Evolutionary conservation across 2,329 filamentous ascomycete species (phyloP).

Genomic region (Arthrocladium fulminans): DNA sequence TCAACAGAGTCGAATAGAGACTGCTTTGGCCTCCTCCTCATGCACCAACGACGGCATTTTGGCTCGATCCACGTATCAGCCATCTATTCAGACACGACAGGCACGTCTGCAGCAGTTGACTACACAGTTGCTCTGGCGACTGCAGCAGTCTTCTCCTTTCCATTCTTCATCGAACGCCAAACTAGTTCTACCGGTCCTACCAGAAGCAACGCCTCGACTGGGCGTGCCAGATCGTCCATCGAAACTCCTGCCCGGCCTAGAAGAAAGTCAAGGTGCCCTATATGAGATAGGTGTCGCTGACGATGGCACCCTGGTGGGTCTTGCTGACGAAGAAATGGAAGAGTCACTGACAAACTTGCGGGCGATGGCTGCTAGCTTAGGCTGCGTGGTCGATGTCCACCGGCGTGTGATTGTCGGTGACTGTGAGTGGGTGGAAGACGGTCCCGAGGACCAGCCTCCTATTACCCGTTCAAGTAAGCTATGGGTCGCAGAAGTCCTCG

Average conservation of each 20-base stretch:
- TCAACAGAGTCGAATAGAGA: slow-evolving; percentile 25
- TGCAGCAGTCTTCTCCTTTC: slow-evolving; percentile 90
- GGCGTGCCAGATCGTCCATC: slow-evolving; percentile 45
- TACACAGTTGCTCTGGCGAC: slow-evolving; percentile 85
- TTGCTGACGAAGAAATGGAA: slow-evolving; percentile 83
- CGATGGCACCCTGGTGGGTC: slow-evolving; percentile 79
- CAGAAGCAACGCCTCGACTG: slow-evolving; percentile 54
- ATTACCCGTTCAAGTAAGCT: slow-evolving; percentile 47
- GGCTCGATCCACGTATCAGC: slow-evolving; percentile 32
- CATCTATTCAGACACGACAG: slow-evolving; percentile 64
- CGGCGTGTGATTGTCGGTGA: slow-evolving; percentile 77
- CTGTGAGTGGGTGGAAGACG: slow-evolving; percentile 51
- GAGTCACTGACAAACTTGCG: slow-evolving; percentile 79
- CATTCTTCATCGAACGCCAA: slow-evolving; percentile 72
- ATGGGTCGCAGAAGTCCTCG: slow-evolving; percentile 81
- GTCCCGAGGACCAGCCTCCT: slow-evolving; percentile 18
- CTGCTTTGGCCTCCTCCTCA: slow-evolving; percentile 19
- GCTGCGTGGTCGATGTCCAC: slow-evolving; percentile 73
- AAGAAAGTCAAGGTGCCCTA: slow-evolving; percentile 84
- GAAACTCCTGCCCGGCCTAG: slow-evolving; percentile 61
- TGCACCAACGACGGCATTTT: slow-evolving; percentile 9
- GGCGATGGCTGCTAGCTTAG: slow-evolving; percentile 86
- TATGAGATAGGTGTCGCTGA: slow-evolving; percentile 97
- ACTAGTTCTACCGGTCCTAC: slow-evolving; percentile 64
- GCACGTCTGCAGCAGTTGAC: slow-evolving; percentile 83